Conservation (phyloP, 2,329 filamentous ascomycete species). For the Penicillium sp. region DNA sequence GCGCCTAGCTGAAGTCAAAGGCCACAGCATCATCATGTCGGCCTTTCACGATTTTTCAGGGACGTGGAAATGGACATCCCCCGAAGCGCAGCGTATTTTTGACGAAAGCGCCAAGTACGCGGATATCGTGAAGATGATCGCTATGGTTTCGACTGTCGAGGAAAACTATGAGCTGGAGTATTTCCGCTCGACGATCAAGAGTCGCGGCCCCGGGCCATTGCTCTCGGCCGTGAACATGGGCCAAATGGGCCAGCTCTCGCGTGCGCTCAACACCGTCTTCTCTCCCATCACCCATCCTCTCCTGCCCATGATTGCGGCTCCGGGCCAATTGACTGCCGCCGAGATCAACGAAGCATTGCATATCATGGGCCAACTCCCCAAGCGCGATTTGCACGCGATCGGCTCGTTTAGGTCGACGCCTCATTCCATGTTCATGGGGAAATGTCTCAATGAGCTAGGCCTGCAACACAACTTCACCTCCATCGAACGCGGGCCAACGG, state of each 20-base stretch:
- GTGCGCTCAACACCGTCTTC: constrained; percentile 80
- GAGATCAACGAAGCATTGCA: constrained; percentile 80
- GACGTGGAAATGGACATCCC: constrained; percentile 76
- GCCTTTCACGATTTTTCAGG: constrained; percentile 88
- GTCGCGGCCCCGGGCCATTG: constrained; percentile 65
- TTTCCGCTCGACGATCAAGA: constrained; percentile 74
- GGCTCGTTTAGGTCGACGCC: constrained; percentile 70
- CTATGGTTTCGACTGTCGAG: constrained; percentile 74
- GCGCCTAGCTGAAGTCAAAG: constrained; percentile 65
- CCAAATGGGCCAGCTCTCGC: constrained; percentile 77
- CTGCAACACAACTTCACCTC: constrained; percentile 77
- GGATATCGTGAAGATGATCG: constrained; percentile 89
- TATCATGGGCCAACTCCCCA: constrained; percentile 75
- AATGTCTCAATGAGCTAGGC: constrained; percentile 77
- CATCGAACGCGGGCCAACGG: constrained; percentile 67
- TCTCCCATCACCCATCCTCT: constrained; percentile 85
- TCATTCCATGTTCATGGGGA: constrained; percentile 82
- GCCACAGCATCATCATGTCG: constrained; percentile 83
- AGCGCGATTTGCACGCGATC: constrained; percentile 77
- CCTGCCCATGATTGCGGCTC: constrained; percentile 78
- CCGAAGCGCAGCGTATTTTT: constrained; percentile 70
- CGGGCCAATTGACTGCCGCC: constrained; percentile 79
- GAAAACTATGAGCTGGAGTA: constrained; percentile 90
- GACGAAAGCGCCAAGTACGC: constrained; percentile 69
- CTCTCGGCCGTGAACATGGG: constrained; percentile 87